Percentiles rank a stretch among this genome's conserved stretches.
These are phyloP conservation scores for Rhizophagus prolifer DNA, from an alignment of 192 early-diverging fungal genomes.

Conservation along the genomic window DNA sequence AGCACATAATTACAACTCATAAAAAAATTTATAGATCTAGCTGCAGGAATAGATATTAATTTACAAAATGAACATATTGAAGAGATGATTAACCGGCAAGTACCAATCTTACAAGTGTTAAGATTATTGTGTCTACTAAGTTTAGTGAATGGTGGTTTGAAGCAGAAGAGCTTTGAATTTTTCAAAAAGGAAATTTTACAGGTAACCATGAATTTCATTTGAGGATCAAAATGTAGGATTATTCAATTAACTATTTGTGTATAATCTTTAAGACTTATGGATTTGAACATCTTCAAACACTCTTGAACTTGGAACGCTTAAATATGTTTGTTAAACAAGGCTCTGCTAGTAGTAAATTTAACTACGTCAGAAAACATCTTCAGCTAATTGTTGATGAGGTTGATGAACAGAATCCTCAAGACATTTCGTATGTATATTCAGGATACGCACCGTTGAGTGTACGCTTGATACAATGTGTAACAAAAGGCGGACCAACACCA, in stretches of 20 bases:
- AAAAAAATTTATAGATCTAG: conserved; percentile 56
- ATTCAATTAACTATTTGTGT: not conserved
- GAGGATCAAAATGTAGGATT: not conserved
- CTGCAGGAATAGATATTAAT: conserved; percentile 66
- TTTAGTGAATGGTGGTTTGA: conserved; percentile 77
- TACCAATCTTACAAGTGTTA: conserved; percentile 67
- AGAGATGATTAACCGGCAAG: conserved; percentile 81
- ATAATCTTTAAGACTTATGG: conserved; percentile 78
- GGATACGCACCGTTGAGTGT: conserved; percentile 92
- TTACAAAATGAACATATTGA: conserved; percentile 80
- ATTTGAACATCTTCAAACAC: conserved; percentile 81
- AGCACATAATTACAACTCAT: conserved; percentile 29
- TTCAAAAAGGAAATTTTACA: conserved; percentile 83
- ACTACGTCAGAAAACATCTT: conserved; percentile 65
- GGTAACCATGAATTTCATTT: conserved; percentile 39
- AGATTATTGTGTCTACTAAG: conserved; percentile 85
- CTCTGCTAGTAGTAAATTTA: conserved; percentile 49
- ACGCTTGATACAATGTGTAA: conserved; percentile 81
- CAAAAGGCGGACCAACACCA: conserved; percentile 32
- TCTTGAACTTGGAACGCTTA: conserved; percentile 71
- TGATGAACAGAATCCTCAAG: conserved; percentile 80
- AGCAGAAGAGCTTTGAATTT: conserved; percentile 78
- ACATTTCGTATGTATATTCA: conserved; percentile 90
- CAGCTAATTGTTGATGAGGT: conserved; percentile 85
- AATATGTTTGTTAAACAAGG: conserved; percentile 64